Percentiles rank a stretch among this genome's conserved stretches.
Conservation (phyloP, 257 asterid genomes). For the Leonotis leonurus region DNA sequence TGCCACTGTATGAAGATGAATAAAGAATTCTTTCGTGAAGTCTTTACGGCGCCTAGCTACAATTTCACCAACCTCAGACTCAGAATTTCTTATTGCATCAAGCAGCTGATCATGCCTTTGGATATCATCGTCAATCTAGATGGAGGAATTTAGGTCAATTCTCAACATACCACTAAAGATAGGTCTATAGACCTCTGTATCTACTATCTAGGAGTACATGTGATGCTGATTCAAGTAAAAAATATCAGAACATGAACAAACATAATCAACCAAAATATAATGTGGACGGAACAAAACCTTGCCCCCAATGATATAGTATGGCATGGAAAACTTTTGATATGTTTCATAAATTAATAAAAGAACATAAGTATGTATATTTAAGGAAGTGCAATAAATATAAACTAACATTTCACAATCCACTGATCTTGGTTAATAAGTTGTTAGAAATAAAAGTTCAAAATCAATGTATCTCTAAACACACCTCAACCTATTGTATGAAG, state of each 20-base stretch:
- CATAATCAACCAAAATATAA: not conserved
- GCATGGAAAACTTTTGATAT: not conserved
- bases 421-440: not conserved
- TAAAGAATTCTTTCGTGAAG: slow-evolving; percentile 88
- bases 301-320: not conserved
- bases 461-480: too few relatives aligned
- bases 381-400: not conserved
- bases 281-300: not conserved
- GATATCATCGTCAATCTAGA: slow-evolving; percentile 75
- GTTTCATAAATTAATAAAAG: not conserved
- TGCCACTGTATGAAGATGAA: slow-evolving; percentile 70
- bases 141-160: slow-evolving; percentile 12
- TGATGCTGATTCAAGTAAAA: not conserved
- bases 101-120: slow-evolving; percentile 83
- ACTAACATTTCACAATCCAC: not conserved
- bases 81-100: slow-evolving; percentile 47
- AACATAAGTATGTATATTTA: not conserved
- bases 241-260: not conserved
- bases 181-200: not conserved
- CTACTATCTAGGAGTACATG: not conserved
- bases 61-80: slow-evolving; percentile 61
- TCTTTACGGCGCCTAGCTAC: slow-evolving; percentile 87
- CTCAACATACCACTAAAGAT: not conserved
- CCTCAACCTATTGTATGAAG: not conserved
- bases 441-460: too few relatives aligned